These are phyloP conservation scores for Quercus suber DNA, from an alignment of 306 rosid genomes.

Conservation along the genomic window DNA sequence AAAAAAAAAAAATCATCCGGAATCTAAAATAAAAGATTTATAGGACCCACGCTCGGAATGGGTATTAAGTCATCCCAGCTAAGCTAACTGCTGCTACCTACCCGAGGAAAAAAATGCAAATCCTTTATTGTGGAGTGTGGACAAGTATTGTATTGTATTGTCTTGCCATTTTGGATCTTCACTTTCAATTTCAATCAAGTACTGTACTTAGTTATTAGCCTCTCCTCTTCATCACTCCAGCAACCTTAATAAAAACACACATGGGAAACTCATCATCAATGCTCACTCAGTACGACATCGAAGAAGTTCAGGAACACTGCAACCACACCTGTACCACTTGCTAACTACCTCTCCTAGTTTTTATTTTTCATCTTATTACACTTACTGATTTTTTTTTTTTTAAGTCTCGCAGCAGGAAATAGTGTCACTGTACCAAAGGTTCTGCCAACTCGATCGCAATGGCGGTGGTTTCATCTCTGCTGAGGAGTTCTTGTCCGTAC, in stretches of 20 bases:
- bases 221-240: no score
- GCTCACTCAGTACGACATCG: conserved; percentile 89
- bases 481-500: conserved; percentile 75
- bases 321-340: conserved; percentile 43
- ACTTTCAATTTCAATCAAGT: no score
- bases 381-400: neutral
- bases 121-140: no score
- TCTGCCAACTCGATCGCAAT: conserved; percentile 83
- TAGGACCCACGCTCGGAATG: no score
- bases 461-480: conserved; percentile 71
- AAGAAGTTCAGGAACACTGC: conserved; percentile 72
- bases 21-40: no score
- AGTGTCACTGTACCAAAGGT: conserved; percentile 66
- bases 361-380: neutral
- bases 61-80: no score
- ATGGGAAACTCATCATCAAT: conserved; percentile 84
- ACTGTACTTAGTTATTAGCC: no score
- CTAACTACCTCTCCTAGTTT: neutral
- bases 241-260: neutral
- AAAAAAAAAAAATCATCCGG: no score
- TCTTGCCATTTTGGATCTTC: no score
- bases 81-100: no score
- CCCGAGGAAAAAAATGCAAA: no score
- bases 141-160: no score
- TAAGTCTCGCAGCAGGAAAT: conserved; percentile 84